A percentile compares a stretch with the other conserved stretches of the same genome.
Conservation (phyloP, 1,284 basidiomycete species). For the Trichosporon coremiiforme region DNA sequence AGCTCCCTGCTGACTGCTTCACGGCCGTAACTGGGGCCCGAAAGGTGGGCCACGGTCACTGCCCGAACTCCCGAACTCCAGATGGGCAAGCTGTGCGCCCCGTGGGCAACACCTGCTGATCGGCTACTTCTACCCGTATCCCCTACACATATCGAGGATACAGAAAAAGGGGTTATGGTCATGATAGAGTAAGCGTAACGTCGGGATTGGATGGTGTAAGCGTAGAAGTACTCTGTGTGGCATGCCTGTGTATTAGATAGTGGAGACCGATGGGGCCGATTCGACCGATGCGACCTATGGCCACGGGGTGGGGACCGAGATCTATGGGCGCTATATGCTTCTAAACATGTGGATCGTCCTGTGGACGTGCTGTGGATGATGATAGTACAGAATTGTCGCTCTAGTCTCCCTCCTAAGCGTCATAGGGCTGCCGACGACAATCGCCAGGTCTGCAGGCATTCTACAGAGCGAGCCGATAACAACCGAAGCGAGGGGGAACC, state of each 20-base stretch:
- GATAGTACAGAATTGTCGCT: not conserved
- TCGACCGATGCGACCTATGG: not conserved
- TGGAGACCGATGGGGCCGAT: not conserved
- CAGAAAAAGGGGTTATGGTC: too few relatives aligned
- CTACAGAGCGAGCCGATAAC: not conserved
- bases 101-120: not conserved
- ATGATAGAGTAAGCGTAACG: not conserved
- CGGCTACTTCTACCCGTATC: not conserved
- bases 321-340: slow-evolving; percentile 1
- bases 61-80: too few relatives aligned
- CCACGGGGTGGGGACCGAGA: not conserved
- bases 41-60: not conserved
- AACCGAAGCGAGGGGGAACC: not conserved
- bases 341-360: not conserved
- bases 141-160: not conserved
- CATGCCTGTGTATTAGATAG: not conserved
- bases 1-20: not conserved
- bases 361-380: not conserved
- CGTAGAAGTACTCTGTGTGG: not conserved
- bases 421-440: not conserved
- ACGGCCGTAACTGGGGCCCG: slow-evolving; percentile 3
- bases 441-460: not conserved
- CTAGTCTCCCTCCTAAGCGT: not conserved
- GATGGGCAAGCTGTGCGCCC: too few relatives aligned
- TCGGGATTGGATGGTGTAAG: not conserved